phyloP scores from a whole-genome alignment of 768 basidiomycete genomes.

The Kwoniella europaea region DNA sequence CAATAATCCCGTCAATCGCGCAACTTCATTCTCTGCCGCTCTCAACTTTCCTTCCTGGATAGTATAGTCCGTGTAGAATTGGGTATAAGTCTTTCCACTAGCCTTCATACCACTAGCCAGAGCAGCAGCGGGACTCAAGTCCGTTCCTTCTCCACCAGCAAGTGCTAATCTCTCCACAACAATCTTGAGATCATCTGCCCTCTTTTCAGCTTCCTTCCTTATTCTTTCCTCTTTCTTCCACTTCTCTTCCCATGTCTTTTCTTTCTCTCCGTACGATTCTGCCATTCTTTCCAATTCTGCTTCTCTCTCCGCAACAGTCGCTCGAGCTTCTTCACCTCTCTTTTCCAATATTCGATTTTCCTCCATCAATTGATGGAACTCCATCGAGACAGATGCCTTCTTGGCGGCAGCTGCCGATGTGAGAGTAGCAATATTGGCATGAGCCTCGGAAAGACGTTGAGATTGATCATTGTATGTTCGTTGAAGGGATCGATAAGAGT shows the following conservation, averaged over 20 bases:
- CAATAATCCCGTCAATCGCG: conserved; percentile 80
- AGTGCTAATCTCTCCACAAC: conserved; percentile 53
- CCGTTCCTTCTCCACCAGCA: conserved; percentile 63
- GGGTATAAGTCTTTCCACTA: conserved; percentile 81
- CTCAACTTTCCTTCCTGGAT: conserved; percentile 80
- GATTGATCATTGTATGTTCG: conserved; percentile 72
- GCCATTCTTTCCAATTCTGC: conserved; percentile 77
- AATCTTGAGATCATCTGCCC: conserved; percentile 72
- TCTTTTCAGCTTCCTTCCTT: conserved; percentile 72
- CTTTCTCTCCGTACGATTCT: conserved; percentile 71
- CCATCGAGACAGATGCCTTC: conserved; percentile 78
- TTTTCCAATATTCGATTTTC: conserved; percentile 85
- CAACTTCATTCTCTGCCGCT: conserved; percentile 78
- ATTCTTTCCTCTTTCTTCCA: conserved; percentile 72
- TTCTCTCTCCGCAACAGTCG: conserved; percentile 80
- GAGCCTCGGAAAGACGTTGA: conserved; percentile 76
- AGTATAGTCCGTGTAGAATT: conserved; percentile 90
- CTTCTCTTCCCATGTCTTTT: conserved; percentile 71
- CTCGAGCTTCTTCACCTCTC: conserved; percentile 81
- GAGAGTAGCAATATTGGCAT: conserved; percentile 74
- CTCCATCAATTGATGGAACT: conserved; percentile 73
- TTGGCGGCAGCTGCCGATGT: conserved; percentile 80
- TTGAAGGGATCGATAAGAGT: conserved; percentile 74
- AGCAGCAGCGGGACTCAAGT: conserved; percentile 83
- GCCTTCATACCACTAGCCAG: conserved; percentile 81